These are phyloP conservation scores for Lasiosphaeriaceae sp. DNA, from an alignment of 495 filamentous ascomycete species.

Conservation along the genomic window DNA sequence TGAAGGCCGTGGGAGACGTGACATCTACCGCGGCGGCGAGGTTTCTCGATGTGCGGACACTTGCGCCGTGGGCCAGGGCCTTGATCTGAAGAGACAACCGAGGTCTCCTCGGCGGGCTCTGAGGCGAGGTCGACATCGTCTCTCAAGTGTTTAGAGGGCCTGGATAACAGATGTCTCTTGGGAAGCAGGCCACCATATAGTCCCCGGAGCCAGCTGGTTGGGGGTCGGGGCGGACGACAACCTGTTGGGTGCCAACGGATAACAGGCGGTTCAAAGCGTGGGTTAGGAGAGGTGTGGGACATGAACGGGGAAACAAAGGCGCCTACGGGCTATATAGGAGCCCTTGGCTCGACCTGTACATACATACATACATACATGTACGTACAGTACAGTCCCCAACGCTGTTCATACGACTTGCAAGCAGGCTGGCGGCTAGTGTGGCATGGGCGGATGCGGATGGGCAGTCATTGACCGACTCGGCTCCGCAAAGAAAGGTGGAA, in stretches of 20 bases:
- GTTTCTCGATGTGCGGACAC: conserved; percentile 28
- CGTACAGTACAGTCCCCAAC: no score
- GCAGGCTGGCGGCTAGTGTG: neutral
- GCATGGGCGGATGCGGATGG: no score
- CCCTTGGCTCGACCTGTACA: conserved; percentile 3
- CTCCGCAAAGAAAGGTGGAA: neutral
- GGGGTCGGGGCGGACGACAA: conserved; percentile 1
- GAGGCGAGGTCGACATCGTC: conserved; percentile 36
- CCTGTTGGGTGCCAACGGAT: conserved; percentile 8
- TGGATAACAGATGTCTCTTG: neutral
- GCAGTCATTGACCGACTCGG: neutral
- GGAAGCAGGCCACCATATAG: conserved; percentile 5
- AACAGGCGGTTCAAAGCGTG: neutral
- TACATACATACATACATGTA: no score
- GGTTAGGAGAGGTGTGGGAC: conserved; percentile 5
- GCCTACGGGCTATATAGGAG: neutral
- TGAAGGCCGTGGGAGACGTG: conserved; percentile 73
- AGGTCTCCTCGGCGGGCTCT: conserved; percentile 57
- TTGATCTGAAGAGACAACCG: conserved; percentile 79
- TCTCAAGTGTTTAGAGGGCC: neutral
- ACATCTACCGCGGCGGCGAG: conserved; percentile 47
- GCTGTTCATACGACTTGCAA: no score
- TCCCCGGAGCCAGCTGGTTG: conserved; percentile 6
- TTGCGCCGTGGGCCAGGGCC: conserved; percentile 28
- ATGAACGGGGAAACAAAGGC: conserved; percentile 1